These are phyloP conservation scores for Penicillium verhagenii DNA, from an alignment of 495 filamentous ascomycete species.

Conservation along the genomic window DNA sequence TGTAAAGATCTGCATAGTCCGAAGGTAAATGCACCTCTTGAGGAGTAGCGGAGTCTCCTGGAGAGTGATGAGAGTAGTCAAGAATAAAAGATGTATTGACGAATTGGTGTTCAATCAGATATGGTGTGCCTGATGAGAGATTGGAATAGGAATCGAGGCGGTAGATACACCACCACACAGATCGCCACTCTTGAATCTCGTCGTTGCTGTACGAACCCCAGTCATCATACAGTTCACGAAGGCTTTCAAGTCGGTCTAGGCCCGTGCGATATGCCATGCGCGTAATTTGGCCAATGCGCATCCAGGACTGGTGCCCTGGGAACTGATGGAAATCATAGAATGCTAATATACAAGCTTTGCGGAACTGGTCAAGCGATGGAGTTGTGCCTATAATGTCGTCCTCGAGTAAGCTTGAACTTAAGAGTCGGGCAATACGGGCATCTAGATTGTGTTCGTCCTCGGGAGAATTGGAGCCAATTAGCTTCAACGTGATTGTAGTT, in stretches of 20 bases:
- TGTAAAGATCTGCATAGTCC: neutral
- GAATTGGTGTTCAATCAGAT: conserved; percentile 10
- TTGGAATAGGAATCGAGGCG: conserved; percentile 38
- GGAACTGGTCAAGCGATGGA: conserved; percentile 26
- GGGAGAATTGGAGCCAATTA: conserved; percentile 14
- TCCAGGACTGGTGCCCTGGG: conserved; percentile 31
- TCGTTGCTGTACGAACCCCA: conserved; percentile 20
- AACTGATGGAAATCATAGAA: conserved; percentile 39
- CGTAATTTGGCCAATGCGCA: conserved; percentile 32
- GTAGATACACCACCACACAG: conserved; percentile 41
- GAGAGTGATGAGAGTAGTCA: neutral
- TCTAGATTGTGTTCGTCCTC: conserved; percentile 2
- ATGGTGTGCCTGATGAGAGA: conserved; percentile 16
- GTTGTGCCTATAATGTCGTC: conserved; percentile 18
- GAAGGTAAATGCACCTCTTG: conserved; percentile 4
- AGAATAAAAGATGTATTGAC: conserved; percentile 12
- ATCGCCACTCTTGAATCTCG: conserved; percentile 38
- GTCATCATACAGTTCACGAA: conserved; percentile 6
- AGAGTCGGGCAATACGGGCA: conserved; percentile 2
- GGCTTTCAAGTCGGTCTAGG: conserved; percentile 15
- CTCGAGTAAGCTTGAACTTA: conserved; percentile 14
- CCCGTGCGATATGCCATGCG: conserved; percentile 33
- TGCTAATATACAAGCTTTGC: conserved; percentile 35
- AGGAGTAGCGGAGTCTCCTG: neutral
- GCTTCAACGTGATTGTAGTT: conserved; percentile 22